phyloP scores from a whole-genome alignment of 1,139 yeast genomes.

The Geotrichum klebahnii region DNA sequence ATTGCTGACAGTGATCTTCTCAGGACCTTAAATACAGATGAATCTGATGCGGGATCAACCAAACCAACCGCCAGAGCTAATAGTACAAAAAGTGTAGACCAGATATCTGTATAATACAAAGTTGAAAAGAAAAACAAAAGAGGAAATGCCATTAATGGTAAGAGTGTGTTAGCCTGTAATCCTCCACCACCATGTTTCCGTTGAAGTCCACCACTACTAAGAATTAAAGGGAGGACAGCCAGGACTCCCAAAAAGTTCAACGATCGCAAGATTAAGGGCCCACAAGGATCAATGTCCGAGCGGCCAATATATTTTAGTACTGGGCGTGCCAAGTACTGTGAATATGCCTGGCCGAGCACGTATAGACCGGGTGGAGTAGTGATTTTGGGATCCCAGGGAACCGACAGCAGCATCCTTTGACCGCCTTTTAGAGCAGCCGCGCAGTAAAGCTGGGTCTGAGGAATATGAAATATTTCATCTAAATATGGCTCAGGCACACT shows the following conservation, averaged over 20 bases:
- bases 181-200: constrained; percentile 25
- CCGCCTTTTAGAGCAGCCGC: constrained; percentile 22
- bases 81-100: constrained; percentile 74
- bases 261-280: constrained; percentile 49
- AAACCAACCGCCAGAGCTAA: constrained; percentile 45
- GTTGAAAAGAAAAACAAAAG: constrained; percentile 66
- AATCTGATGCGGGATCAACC: constrained; percentile 11
- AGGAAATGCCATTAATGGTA: constrained; percentile 50
- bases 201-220: constrained; percentile 29
- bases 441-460: constrained; percentile 70
- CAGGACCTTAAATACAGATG: constrained; percentile 5
- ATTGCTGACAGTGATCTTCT: constrained; percentile 25
- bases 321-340: constrained; percentile 30
- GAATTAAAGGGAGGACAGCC: constrained; percentile 48
- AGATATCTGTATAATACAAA: constrained; percentile 85
- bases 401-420: neutral
- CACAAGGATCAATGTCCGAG: constrained; percentile 25
- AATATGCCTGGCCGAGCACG: constrained; percentile 52
- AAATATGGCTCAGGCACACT: constrained; percentile 19
- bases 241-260: constrained; percentile 64
- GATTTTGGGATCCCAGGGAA: constrained; percentile 77
- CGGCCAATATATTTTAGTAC: neutral
- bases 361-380: constrained; percentile 97
- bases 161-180: constrained; percentile 44
- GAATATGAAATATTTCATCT: constrained; percentile 84